Evolutionary conservation across 441 rosid genomes (phyloP), one percentile per base, ranked within the genome.

Genomic region (Pelargonium myrrhifolium): DNA sequence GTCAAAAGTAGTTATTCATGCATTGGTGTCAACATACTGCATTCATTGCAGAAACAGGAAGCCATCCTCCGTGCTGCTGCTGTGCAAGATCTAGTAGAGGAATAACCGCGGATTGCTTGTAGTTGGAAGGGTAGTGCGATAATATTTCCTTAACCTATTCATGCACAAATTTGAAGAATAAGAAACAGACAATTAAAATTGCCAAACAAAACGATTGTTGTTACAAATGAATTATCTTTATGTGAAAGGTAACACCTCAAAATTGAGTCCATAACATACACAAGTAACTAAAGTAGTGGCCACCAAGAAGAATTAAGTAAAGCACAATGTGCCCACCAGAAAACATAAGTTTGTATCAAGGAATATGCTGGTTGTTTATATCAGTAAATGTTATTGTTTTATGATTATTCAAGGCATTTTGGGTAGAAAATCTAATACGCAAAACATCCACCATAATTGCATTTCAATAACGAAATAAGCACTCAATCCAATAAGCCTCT

Each of bases 31-130:
- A 37, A 75, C 83, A 60, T 84, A 92, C 99, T 0, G 89, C 96
- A 81, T 95, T 88, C 98, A 95, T 92, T 12, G 98, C 98, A 3
- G 98, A 95, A 75, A 95, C 97, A 60, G 98, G 96, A 51, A 95
- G 95, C 98, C 99, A 92, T 6, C 97, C 98, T 77, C 99, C 97
- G 85, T 92, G 96, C 80, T 95, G 99, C 86, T 92, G 98, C 72
- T 95, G 99, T 49, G 97, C 99, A 76, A 95, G 98, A 84, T 95
- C 99, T 68, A 95, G 87, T 69, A 95, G 85, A 68, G 97, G 95
- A 79, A 95, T 95, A 67, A 90, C 99, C 3, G 98, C 95, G 11
- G 99, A 92, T 83, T 92, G 99, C 87, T 95, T 90, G 85, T 95
- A 95, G 80, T 95, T 95, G 68, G 97, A 82, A 39, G 99, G 99